Evolutionary conservation across 2,329 filamentous ascomycete genomes (phyloP).

Genomic region (Fusarium devonianum): DNA sequence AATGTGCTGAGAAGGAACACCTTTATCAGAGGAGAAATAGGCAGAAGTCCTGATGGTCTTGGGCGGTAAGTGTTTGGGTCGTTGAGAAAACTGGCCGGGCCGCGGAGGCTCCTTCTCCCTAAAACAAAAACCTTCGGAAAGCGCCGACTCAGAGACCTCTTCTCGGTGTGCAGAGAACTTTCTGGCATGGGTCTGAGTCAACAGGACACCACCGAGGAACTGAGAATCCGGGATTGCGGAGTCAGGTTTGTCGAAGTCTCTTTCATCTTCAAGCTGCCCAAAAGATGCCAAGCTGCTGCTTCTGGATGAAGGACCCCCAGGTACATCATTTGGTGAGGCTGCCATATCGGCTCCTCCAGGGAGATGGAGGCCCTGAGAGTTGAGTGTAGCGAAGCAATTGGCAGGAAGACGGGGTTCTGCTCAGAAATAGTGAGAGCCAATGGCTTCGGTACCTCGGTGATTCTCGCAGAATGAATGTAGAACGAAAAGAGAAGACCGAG

Average conservation of each 20-base stretch:
- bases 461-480: too few species aligned
- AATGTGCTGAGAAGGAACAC: background rate
- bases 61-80: constrained; percentile 18
- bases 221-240: constrained; percentile 23
- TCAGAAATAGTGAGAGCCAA: too few species aligned
- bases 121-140: constrained; percentile 38
- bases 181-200: constrained; percentile 5
- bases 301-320: background rate
- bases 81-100: constrained; percentile 34
- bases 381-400: background rate
- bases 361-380: background rate
- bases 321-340: background rate
- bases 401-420: too few species aligned
- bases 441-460: too few species aligned
- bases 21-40: background rate
- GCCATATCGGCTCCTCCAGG: constrained; percentile 6
- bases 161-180: constrained; percentile 24
- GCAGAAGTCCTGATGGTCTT: background rate
- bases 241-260: constrained; percentile 12
- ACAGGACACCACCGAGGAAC: background rate
- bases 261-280: constrained; percentile 11
- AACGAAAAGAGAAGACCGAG: too few species aligned
- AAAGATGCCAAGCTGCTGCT: constrained; percentile 15
- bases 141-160: constrained; percentile 32
- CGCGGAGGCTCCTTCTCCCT: constrained; percentile 27